Conservation (phyloP, 345 rosid species). For the Eucalyptus paniculata region DNA sequence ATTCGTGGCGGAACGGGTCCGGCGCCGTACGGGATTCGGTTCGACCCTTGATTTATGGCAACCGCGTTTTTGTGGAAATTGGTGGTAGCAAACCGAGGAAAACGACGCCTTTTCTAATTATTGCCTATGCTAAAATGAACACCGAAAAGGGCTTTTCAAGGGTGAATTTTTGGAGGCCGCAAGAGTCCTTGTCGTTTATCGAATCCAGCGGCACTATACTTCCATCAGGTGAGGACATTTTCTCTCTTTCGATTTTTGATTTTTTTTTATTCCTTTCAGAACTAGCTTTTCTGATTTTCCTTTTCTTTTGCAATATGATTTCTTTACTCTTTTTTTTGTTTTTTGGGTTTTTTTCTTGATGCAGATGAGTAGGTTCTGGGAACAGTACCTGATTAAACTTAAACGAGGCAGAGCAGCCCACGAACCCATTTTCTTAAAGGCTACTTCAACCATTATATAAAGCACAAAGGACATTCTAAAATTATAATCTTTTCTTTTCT, state of each 20-base stretch:
- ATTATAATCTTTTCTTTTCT: not conserved
- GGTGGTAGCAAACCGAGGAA: not conserved
- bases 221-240: not conserved
- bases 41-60: not conserved
- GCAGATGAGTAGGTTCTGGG: not conserved
- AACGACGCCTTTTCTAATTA: not conserved
- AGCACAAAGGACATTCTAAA: not conserved
- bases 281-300: not conserved
- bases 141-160: not conserved
- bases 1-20: too few species aligned
- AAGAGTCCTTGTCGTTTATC: not conserved
- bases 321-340: not conserved
- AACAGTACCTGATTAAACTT: not conserved
- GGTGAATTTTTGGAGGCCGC: not conserved
- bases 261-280: not conserved
- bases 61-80: not conserved
- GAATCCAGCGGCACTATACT: not conserved
- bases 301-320: not conserved
- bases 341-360: not conserved
- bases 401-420: not conserved
- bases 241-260: not conserved
- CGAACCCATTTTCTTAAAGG: not conserved
- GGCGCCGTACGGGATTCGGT: not conserved
- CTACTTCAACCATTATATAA: not conserved
- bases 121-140: not conserved